Evolutionary conservation across 2,329 filamentous ascomycete species (phyloP), one percentile per base, ranked within the genome.

Genomic region (Botrytis byssoidea): DNA sequence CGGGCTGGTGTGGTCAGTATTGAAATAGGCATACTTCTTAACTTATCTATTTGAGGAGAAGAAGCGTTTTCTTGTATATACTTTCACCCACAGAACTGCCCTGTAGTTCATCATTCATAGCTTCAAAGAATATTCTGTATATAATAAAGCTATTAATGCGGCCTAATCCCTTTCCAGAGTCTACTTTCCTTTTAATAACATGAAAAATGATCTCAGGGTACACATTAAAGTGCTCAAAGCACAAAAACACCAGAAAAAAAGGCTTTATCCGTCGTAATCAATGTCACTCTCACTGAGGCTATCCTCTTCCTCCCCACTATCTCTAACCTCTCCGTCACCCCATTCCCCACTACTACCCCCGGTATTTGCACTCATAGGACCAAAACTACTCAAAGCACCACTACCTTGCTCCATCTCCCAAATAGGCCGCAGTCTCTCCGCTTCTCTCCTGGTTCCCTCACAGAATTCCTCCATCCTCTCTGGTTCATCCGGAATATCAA

Each of bases 141-240:
- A 4, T 20, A 22, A 29, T 44, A 8, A 40, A 44, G 40, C 8
- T 29, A 20, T 16, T 7, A 3, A 8, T 44, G n/a, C 0, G 12
- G 8, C 4, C 6, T 18, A 5, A 3, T 25, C 32, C 25, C 6
- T 9, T 9, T 18, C 9, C 2, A 25, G 42, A 66, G 20, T 14
- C 29, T 8, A 0, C 18, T 2, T 5, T 1, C 3, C 0, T 20
- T 48, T 0, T 25, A 2, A 51, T 8, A 10, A 3, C 16, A 16
- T 25, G 5, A 66, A 18, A 48, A 35, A 37, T 3, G 8, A n/a
- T n/a, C 42, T 25, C 16, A 48, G 6, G 2, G 18, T 25, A n/a
- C 7, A 7, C 35, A 66, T 1, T 37, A 66, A 37, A 10, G 29
- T 66, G 42, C 12, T 6, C 25, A 3, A 48, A 18, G 64, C 42